Conservation (phyloP, 768 basidiomycete genomes). For the Russula vinacea region DNA sequence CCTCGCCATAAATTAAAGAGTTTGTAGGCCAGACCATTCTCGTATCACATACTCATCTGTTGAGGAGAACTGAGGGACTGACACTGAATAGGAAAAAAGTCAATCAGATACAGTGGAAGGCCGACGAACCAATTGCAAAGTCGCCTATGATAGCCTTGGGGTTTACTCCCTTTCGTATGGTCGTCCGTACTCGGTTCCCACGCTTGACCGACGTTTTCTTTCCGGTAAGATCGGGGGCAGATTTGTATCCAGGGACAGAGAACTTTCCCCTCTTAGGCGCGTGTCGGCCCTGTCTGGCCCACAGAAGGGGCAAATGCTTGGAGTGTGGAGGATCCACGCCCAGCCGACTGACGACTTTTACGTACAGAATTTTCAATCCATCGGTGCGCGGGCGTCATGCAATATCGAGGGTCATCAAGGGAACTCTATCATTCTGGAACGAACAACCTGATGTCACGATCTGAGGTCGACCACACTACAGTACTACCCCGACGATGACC, state of each 20-base stretch:
- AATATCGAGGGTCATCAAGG: not conserved
- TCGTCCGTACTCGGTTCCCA: conserved; percentile 6
- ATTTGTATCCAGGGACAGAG: not conserved
- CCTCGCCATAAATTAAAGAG: not conserved
- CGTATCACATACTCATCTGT: not conserved
- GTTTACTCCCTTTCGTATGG: not conserved
- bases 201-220: not conserved
- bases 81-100: not conserved
- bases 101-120: not conserved
- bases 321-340: not conserved
- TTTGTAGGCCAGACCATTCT: not conserved
- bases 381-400: not conserved
- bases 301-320: not conserved
- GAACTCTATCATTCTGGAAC: not conserved
- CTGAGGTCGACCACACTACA: not conserved
- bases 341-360: not conserved
- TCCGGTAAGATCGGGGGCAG: not conserved
- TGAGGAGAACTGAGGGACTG: not conserved
- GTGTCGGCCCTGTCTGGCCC: not conserved
- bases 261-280: not conserved
- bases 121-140: not conserved
- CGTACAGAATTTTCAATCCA: not conserved
- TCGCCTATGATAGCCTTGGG: not conserved
- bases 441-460: not conserved
- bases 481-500: not conserved